Base-by-base conservation (phyloP, 257 asterid species). In the Gynochthodes officinalis region DNA sequence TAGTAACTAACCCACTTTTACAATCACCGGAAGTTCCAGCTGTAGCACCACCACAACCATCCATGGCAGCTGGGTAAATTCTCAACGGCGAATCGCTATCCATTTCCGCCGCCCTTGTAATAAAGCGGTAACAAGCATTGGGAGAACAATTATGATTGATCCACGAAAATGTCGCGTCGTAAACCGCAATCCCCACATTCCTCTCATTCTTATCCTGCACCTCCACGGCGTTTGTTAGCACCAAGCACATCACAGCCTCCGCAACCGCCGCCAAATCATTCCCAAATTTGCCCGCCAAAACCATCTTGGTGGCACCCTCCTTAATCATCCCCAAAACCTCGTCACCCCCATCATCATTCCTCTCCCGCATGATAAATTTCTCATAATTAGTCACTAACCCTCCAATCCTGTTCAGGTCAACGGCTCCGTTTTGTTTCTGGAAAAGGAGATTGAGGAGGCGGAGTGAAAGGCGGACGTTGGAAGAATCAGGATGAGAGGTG, bases 111-210 rank as follows among this genome's bases (percentile, higher is more conserved):
- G 16, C 21, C 39, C 55, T 78, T 16, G 73, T 33, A 3, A 49
- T 40, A 72, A 89, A 92, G 50, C 91, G 73, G 68, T 86, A 90
- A 76, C 93, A 87, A 53, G 87, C 83, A 77, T 88, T 90, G 8
- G 98, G 98, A 70, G 92, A 85, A 59, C 98, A 92, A 60, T 97
- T 88, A 67, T 92, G 97, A 82, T 92, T 92, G 27, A 90, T 85
- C 96, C 96, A 92, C 23, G 98, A 90, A 83, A 90, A 87, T 16
- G 65, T 8, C 59, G 81, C 14, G 70, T 78, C 96, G 72, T 92
- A 90, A 72, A 92, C 89, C 52, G 92, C 97, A 42, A 89, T 48
- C 2, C 97, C 98, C 33, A 90, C 60, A 61, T 78, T 42, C 33
- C 73, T 16, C 37, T 97, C 98, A 50, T 69, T 73, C 67, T 69